Conservation (phyloP, 306 rosid species). For the Inga oerstediana region DNA sequence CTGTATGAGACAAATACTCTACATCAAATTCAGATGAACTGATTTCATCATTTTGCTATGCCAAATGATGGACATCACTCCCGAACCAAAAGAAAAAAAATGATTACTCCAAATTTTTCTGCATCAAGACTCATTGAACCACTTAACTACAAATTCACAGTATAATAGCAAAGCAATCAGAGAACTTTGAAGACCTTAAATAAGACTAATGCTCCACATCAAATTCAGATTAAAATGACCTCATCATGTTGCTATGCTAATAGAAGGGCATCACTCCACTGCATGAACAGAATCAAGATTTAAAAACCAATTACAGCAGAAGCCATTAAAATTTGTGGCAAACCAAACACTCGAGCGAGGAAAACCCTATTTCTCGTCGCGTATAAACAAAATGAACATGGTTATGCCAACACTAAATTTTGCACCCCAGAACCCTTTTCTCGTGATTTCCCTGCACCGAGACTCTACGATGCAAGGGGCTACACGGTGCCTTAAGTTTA, state of each 20-base stretch:
- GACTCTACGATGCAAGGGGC: slow-evolving; percentile 56
- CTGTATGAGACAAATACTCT: slow-evolving; percentile 25
- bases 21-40: slow-evolving; percentile 42
- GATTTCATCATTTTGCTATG: slow-evolving; percentile 50
- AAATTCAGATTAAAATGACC: slow-evolving; percentile 35
- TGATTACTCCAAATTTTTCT: slow-evolving; percentile 21
- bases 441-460: slow-evolving; percentile 53
- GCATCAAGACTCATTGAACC: background rate
- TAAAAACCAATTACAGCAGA: background rate
- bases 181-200: slow-evolving; percentile 55
- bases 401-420: slow-evolving; percentile 42
- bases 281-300: background rate
- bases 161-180: slow-evolving; percentile 43
- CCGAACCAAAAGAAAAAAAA: background rate
- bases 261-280: background rate
- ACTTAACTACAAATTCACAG: background rate
- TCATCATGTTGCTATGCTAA: slow-evolving; percentile 51
- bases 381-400: background rate
- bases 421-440: slow-evolving; percentile 49
- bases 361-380: slow-evolving; percentile 11
- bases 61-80: background rate
- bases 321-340: slow-evolving; percentile 28
- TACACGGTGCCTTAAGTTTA: slow-evolving; percentile 38
- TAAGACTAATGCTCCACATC: slow-evolving; percentile 30
- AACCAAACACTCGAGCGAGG: slow-evolving; percentile 1